Percentiles rank a stretch among this genome's conserved stretches.
Conservation (phyloP, 257 asterid species). For the Leptodermis oblonga region DNA sequence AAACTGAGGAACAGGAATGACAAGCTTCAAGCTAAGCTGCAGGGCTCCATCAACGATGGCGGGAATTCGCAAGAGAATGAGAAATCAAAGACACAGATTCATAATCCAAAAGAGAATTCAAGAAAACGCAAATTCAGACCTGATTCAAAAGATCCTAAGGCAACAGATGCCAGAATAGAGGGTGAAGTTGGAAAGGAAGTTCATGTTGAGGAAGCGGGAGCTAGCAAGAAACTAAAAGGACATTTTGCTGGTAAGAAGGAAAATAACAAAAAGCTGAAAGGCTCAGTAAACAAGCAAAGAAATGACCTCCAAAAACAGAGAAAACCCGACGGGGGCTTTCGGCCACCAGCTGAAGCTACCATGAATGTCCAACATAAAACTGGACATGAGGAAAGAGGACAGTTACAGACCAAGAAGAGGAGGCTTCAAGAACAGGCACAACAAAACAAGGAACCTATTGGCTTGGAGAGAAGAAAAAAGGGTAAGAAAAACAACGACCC, state of each 20-base stretch:
- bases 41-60: slow-evolving; percentile 22
- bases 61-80: slow-evolving; percentile 28
- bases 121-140: slow-evolving; percentile 54
- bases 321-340: slow-evolving; percentile 17
- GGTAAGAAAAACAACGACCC: slow-evolving; percentile 55
- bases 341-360: slow-evolving; percentile 16
- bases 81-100: slow-evolving; percentile 19
- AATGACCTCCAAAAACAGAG: slow-evolving; percentile 21
- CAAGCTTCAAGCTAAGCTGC: slow-evolving; percentile 55
- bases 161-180: slow-evolving; percentile 25
- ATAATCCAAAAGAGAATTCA: slow-evolving; percentile 23
- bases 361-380: slow-evolving; percentile 19
- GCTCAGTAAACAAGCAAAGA: slow-evolving; percentile 20
- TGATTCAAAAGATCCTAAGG: slow-evolving; percentile 23
- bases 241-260: slow-evolving; percentile 17
- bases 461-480: slow-evolving; percentile 36
- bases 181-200: slow-evolving; percentile 25
- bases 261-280: slow-evolving; percentile 24
- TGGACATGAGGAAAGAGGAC: slow-evolving; percentile 20
- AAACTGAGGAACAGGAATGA: slow-evolving; percentile 68
- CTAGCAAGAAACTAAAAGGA: slow-evolving; percentile 29
- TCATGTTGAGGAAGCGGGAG: slow-evolving; percentile 28
- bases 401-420: slow-evolving; percentile 26
- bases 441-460: slow-evolving; percentile 29
- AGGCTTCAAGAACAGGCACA: slow-evolving; percentile 24